Percentiles rank a stretch among this genome's conserved stretches.
Conservation (phyloP, 805 yeast genomes). For the Candida ulmi region DNA sequence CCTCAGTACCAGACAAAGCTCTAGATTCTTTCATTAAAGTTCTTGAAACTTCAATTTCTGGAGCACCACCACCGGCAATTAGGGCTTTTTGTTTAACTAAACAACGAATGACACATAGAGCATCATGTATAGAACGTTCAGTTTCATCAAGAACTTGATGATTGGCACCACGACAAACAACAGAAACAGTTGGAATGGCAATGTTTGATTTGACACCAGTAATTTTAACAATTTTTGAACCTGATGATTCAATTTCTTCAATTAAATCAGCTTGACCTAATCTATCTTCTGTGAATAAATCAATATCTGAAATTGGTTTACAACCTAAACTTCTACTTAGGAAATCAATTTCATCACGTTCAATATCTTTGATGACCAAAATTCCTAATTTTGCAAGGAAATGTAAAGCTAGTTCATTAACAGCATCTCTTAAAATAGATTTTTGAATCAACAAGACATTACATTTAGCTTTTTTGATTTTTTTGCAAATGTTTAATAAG, state of each 20-base stretch:
- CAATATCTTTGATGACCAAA: constrained; percentile 92
- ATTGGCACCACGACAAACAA: constrained; percentile 94
- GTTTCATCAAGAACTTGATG: constrained; percentile 87
- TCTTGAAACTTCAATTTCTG: constrained; percentile 95
- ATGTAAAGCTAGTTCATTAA: constrained; percentile 88
- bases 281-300: constrained; percentile 87
- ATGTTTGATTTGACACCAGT: constrained; percentile 71
- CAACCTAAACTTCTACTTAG: constrained; percentile 79
- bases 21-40: constrained; percentile 92
- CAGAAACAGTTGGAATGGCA: constrained; percentile 80
- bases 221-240: constrained; percentile 74
- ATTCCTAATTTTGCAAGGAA: constrained; percentile 89
- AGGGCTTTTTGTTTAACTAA: constrained; percentile 83
- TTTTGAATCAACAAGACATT: constrained; percentile 85
- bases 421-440: constrained; percentile 83
- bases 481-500: constrained; percentile 88
- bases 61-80: constrained; percentile 99
- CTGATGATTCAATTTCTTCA: constrained; percentile 53
- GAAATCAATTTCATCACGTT: constrained; percentile 96
- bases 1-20: constrained; percentile 86
- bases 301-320: constrained; percentile 94
- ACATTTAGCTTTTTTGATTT: constrained; percentile 95
- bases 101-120: constrained; percentile 85
- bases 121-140: constrained; percentile 96
- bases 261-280: constrained; percentile 88